A percentile compares a stretch with the other conserved stretches of the same genome.
These are phyloP conservation scores for Wallacemonas sp. DNA, from an alignment of 208 protist genomes.

Conservation along the genomic window DNA sequence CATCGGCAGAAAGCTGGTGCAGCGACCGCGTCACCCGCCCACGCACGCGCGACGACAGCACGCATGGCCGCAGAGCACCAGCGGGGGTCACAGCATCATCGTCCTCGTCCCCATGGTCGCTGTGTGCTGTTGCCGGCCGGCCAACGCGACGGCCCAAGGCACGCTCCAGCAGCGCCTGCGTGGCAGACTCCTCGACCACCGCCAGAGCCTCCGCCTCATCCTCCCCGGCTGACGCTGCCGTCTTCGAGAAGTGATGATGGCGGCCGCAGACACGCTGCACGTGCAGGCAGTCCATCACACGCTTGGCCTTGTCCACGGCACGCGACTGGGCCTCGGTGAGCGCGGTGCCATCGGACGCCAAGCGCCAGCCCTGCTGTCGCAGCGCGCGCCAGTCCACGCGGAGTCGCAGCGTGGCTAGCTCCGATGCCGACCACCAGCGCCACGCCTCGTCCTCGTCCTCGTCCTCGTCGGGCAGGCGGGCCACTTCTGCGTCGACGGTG, in stretches of 20 bases:
- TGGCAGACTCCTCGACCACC: too few species aligned
- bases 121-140: too few species aligned
- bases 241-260: background rate
- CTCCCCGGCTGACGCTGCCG: background rate
- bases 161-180: background rate
- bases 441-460: background rate
- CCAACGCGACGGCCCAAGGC: background rate
- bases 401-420: conserved; percentile 1
- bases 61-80: too few species aligned
- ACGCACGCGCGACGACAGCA: background rate
- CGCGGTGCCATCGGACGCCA: background rate
- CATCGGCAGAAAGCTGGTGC: background rate
- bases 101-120: background rate
- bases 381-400: conserved; percentile 1
- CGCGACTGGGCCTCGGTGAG: background rate
- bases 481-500: too few species aligned
- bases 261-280: background rate
- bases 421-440: background rate
- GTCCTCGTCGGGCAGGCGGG: conserved; percentile 3
- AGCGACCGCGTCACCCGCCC: background rate
- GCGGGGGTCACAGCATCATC: too few species aligned
- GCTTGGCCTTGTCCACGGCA: conserved; percentile 7
- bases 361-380: conserved; percentile 7
- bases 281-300: conserved; percentile 3
- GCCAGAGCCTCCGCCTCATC: too few species aligned